Evolutionary conservation across 2,329 filamentous ascomycete species (phyloP), one percentile per base, ranked within the genome.

Genomic region (Lithohypha guttulata): DNA sequence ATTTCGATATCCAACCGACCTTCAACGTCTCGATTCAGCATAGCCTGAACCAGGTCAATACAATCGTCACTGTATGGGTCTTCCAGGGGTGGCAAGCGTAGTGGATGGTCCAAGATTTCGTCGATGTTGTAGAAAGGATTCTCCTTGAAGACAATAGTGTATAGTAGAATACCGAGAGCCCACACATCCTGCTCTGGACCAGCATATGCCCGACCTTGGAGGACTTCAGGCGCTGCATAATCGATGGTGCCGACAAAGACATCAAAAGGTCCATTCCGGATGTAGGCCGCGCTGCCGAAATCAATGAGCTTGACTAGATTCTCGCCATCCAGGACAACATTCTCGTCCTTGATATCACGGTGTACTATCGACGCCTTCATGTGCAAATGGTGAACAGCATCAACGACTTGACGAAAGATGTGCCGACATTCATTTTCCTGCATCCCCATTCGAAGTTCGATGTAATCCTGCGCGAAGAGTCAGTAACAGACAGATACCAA

Each of bases 211-310:
- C 80, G 81, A 33, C 91, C 91, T 42, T 86, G 86, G 34, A 98
- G 73, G 39, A 98, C 91, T 66, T 98, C 91, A n/a, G 91, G 91
- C 5, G 91, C 91, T 31, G 91, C 91, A 62, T 98, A 98, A 67
- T 98, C 91, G 95, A 98, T 96, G 1, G 91, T 98, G 43, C 91
- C 91, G 36, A 98, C 91, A 64, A 98, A 98, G 10, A 98, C 91
- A 59, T 96, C 87, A 69, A 98, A 98, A 31, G 91, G 91, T 10
- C 91, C 91, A 59, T 82, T 95, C 66, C 93, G 95, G 68, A 96
- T 93, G 59, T 98, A 98, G 46, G 91, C 87, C 43, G 91, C 91
- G 57, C 87, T 95, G 44, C 91, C 91, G 63, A 98, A 98, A 61
- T 98, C 91, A 51, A 96, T 96, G 54, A 98, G 69, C 64, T 95